Evolutionary conservation across 257 asterid species (phyloP).

Genomic region (Forsythia suspensa): DNA sequence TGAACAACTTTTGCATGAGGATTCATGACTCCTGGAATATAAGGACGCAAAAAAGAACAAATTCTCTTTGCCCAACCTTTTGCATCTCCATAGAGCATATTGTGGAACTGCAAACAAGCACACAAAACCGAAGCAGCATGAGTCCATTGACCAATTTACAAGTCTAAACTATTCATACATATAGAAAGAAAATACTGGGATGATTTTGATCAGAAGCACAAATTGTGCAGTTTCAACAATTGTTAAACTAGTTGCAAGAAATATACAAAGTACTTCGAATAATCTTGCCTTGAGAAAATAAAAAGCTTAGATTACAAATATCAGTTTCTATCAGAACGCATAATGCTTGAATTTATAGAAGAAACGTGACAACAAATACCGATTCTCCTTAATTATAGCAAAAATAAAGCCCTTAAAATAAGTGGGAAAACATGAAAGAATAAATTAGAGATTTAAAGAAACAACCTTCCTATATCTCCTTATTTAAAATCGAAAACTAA

Average conservation of each 20-base stretch:
- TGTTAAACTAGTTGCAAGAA: not conserved
- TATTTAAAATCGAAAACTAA: too few species aligned
- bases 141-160: slow-evolving; percentile 15
- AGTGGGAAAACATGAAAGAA: not conserved
- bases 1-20: slow-evolving; percentile 74
- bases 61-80: slow-evolving; percentile 66
- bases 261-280: not conserved
- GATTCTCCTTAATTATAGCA: too few species aligned
- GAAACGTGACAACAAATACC: too few species aligned
- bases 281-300: not conserved
- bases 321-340: not conserved
- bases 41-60: slow-evolving; percentile 37
- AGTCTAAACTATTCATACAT: not conserved
- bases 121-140: slow-evolving; percentile 4
- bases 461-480: too few species aligned
- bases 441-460: too few species aligned
- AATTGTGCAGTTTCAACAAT: not conserved
- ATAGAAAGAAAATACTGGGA: not conserved
- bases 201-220: not conserved
- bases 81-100: slow-evolving; percentile 66
- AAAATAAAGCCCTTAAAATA: not conserved
- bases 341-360: too few species aligned
- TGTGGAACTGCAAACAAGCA: slow-evolving; percentile 54
- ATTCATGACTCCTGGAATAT: slow-evolving; percentile 78
- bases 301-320: not conserved